These are phyloP conservation scores for Trichoderma polysporum DNA, from an alignment of 2,329 filamentous ascomycete species.

Conservation along the genomic window DNA sequence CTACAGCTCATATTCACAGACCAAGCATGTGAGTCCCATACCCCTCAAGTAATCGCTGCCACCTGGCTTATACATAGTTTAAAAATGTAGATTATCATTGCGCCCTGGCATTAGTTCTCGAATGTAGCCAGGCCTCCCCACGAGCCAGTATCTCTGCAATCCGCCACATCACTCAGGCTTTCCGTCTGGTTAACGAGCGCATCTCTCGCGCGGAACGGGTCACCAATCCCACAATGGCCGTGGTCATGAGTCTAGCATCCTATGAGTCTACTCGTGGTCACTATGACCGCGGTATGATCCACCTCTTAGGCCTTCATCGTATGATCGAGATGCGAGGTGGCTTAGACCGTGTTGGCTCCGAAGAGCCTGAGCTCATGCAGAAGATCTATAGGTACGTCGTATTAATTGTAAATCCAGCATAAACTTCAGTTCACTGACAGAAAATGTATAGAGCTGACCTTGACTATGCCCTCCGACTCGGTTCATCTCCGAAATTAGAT, in stretches of 20 bases:
- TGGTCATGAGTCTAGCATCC: background rate
- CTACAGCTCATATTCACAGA: background rate
- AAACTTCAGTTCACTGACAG: background rate
- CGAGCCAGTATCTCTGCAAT: background rate
- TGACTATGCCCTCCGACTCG: background rate
- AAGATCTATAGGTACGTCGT: background rate
- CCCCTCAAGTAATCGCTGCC: background rate
- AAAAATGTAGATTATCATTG: background rate
- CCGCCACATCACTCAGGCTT: background rate
- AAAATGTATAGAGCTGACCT: background rate
- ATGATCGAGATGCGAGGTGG: background rate
- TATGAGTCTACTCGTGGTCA: background rate
- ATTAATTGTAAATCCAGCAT: background rate
- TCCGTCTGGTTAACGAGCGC: background rate
- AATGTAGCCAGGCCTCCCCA: background rate
- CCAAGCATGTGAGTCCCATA: background rate
- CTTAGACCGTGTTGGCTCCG: background rate
- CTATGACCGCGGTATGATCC: background rate
- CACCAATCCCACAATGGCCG: background rate
- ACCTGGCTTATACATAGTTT: background rate
- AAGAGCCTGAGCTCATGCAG: background rate
- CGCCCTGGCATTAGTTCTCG: background rate
- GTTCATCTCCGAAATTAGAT: background rate
- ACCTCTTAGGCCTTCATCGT: background rate
- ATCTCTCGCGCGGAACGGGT: background rate